Evolutionary conservation across 495 filamentous ascomycete genomes (phyloP).

Genomic region (Echria macrotheca): DNA sequence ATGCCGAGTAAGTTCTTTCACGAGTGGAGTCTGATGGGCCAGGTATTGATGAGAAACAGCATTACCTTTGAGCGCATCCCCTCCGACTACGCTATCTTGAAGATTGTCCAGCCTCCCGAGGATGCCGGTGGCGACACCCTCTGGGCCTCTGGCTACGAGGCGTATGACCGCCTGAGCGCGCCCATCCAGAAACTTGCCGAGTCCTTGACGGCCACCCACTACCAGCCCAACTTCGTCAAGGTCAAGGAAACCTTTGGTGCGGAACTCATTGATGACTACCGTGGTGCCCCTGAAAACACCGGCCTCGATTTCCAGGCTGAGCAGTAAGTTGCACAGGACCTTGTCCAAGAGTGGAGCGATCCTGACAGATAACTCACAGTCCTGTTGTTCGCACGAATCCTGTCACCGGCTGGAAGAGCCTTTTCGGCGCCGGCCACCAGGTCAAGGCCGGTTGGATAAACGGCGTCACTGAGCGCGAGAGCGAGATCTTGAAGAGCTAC

Average conservation of each 20-base stretch:
- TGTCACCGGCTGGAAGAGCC: constrained; percentile 66
- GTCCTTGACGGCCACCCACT: constrained; percentile 57
- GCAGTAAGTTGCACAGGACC: constrained; percentile 36
- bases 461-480: constrained; percentile 57
- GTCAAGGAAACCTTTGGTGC: constrained; percentile 50
- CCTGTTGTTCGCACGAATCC: constrained; percentile 69
- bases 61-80: constrained; percentile 59
- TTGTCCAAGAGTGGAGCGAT: not conserved
- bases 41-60: constrained; percentile 27
- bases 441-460: constrained; percentile 57
- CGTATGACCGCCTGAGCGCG: constrained; percentile 62
- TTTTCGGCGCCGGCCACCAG: constrained; percentile 53
- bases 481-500: constrained; percentile 51
- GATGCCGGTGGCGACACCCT: constrained; percentile 61
- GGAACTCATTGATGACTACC: constrained; percentile 48
- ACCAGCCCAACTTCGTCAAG: constrained; percentile 52
- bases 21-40: not conserved
- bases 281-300: constrained; percentile 61
- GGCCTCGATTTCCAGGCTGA: constrained; percentile 54
- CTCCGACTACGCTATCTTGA: constrained; percentile 57
- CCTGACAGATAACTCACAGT: constrained; percentile 35
- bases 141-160: constrained; percentile 65
- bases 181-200: constrained; percentile 61
- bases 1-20: constrained; percentile 26
- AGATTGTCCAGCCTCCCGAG: constrained; percentile 51